Conservation (phyloP, 371 early-diverging fungal species). For the Rhizopus delemar region DNA sequence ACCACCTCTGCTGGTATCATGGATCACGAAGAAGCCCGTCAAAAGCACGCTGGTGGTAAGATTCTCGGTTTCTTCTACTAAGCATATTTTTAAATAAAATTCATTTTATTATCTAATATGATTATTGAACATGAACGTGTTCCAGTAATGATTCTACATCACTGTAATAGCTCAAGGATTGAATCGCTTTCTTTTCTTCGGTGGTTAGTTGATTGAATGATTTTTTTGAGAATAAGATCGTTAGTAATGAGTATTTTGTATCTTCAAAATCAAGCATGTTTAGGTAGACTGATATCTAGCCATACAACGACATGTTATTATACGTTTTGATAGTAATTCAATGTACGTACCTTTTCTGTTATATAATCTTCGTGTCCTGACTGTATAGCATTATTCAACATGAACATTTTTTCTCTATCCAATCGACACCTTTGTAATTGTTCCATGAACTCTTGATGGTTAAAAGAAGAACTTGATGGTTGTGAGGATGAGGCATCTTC, state of each 20-base stretch:
- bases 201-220: conserved; percentile 4
- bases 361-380: conserved; percentile 16
- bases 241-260: conserved; percentile 30
- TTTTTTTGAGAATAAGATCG: conserved; percentile 6
- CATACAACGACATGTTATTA: not conserved
- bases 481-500: not conserved
- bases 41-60: conserved; percentile 99
- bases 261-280: conserved; percentile 33
- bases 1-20: conserved; percentile 99
- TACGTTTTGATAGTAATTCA: not conserved
- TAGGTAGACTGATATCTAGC: conserved; percentile 21
- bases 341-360: conserved; percentile 11
- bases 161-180: conserved; percentile 33
- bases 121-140: not conserved
- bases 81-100: conserved; percentile 5
- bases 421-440: conserved; percentile 28
- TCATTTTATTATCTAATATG: not conserved
- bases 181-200: conserved; percentile 25
- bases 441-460: conserved; percentile 9
- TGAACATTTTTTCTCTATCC: conserved; percentile 41
- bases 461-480: not conserved
- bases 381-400: conserved; percentile 19
- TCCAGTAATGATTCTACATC: conserved; percentile 21
- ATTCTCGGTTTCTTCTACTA: conserved; percentile 91
- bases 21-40: conserved; percentile 99